Evolutionary conservation across 345 rosid genomes (phyloP).

Genomic region (Orychophragmus violaceus): DNA sequence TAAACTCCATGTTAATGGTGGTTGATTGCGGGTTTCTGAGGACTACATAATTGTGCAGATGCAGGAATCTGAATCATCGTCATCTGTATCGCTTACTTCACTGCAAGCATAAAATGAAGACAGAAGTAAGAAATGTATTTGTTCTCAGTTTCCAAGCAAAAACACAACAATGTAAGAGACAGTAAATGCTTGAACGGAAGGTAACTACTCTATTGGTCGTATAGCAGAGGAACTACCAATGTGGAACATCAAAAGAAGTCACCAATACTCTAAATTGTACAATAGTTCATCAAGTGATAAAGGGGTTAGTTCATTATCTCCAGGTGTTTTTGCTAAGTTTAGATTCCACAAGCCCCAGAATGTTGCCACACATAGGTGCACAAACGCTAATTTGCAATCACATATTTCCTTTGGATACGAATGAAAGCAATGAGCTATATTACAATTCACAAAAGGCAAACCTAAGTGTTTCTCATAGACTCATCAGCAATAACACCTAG

Average conservation of each 20-base stretch:
- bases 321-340: not conserved
- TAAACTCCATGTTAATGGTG: conserved; percentile 30
- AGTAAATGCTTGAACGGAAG: not conserved
- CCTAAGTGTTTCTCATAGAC: not conserved
- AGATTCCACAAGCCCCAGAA: not conserved
- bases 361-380: not conserved
- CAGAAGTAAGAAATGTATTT: not conserved
- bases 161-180: not conserved
- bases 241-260: not conserved
- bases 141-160: not conserved
- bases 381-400: not conserved
- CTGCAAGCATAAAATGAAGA: conserved; percentile 40
- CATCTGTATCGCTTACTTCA: conserved; percentile 77
- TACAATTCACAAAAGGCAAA: not conserved
- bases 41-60: conserved; percentile 82
- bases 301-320: not conserved
- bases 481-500: not conserved
- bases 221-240: not conserved
- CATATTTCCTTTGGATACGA: not conserved
- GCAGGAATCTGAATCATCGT: conserved; percentile 76
- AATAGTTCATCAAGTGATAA: not conserved
- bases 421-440: not conserved
- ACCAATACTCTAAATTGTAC: not conserved
- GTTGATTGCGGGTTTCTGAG: not conserved
- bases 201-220: not conserved